Conservation (phyloP, 441 rosid genomes). For the Lepidium campestre region DNA sequence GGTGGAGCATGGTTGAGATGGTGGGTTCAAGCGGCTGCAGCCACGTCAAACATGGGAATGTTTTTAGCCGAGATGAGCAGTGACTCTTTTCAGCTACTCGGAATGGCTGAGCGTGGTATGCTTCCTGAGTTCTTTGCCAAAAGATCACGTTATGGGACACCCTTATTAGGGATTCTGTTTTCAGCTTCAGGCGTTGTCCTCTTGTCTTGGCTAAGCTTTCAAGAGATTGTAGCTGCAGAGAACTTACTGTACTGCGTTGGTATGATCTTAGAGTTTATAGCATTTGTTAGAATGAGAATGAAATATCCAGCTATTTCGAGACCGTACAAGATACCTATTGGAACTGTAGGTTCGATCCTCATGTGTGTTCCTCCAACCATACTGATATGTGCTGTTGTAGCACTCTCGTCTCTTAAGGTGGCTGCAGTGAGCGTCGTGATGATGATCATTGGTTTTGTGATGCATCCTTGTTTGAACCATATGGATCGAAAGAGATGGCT, state of each 20-base stretch:
- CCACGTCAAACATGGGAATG: constrained; percentile 64
- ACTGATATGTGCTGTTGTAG: constrained; percentile 43
- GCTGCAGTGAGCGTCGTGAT: constrained; percentile 42
- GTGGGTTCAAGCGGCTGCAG: constrained; percentile 68
- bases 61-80: constrained; percentile 72
- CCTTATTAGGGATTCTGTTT: constrained; percentile 53
- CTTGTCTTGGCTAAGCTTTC: constrained; percentile 64
- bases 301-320: constrained; percentile 43
- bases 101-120: constrained; percentile 72
- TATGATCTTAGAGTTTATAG: constrained; percentile 57
- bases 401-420: constrained; percentile 50
- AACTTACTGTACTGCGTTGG: constrained; percentile 61
- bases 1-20: constrained; percentile 65
- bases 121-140: constrained; percentile 55
- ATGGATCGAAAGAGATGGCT: constrained; percentile 50
- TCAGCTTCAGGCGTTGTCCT: constrained; percentile 63
- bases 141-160: constrained; percentile 61
- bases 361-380: constrained; percentile 65
- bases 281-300: constrained; percentile 45
- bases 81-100: constrained; percentile 64
- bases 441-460: constrained; percentile 40
- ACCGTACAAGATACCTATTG: constrained; percentile 60
- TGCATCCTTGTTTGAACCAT: constrained; percentile 44
- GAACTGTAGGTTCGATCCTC: constrained; percentile 48
- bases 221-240: constrained; percentile 66